Conservation (phyloP, 2,329 filamentous ascomycete genomes). For the Penicillium sclerotigenum region DNA sequence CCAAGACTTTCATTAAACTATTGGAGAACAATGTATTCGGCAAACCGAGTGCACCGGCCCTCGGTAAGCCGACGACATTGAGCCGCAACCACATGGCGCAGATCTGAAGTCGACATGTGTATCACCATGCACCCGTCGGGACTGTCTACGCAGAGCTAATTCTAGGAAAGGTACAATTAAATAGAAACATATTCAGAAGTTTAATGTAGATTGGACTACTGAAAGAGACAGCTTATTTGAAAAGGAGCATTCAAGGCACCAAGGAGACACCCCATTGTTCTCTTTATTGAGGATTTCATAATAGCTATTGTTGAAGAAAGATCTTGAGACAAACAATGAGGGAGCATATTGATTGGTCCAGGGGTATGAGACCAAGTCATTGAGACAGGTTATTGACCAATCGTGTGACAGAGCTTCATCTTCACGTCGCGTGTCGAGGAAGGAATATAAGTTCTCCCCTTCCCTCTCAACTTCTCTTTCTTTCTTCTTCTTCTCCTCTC, state of each 20-base stretch:
- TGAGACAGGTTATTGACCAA: not conserved
- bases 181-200: too few relatives aligned
- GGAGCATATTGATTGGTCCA: not conserved
- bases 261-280: not conserved
- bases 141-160: not conserved
- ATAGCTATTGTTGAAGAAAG: not conserved
- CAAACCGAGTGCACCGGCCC: not conserved
- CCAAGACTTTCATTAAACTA: not conserved
- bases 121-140: not conserved
- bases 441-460: not conserved
- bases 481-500: not conserved
- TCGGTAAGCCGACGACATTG: not conserved
- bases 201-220: not conserved
- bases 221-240: not conserved
- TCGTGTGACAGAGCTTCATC: not conserved
- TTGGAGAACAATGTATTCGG: not conserved
- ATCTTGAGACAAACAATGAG: not conserved
- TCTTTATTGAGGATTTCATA: not conserved
- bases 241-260: not conserved
- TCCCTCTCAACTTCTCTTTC: not conserved
- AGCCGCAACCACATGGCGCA: not conserved
- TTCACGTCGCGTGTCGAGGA: not conserved
- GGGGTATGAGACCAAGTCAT: not conserved
- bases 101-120: not conserved
- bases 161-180: not conserved